Conservation (phyloP, 257 asterid genomes). For the Solanum verrucosum region DNA sequence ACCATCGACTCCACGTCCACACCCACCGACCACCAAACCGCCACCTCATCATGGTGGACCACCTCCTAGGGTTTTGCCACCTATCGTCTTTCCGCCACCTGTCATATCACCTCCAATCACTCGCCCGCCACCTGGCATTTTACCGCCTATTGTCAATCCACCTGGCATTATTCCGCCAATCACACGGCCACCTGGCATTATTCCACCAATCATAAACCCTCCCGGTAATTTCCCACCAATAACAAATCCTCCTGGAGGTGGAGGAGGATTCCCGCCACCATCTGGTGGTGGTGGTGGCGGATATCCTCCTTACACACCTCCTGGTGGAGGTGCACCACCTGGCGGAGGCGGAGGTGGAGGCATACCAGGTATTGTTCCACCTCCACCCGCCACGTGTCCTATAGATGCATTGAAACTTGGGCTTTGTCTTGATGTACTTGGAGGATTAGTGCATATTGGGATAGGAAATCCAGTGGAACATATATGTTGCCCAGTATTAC, state of each 20-base stretch:
- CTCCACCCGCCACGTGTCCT: constrained; percentile 46
- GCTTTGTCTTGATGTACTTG: constrained; percentile 80
- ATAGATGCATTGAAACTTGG: constrained; percentile 79
- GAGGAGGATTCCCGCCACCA: constrained; percentile 16
- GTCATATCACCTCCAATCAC: constrained; percentile 4
- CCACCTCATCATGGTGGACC: constrained; percentile 10
- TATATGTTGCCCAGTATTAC: constrained; percentile 78
- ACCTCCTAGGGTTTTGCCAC: constrained; percentile 16
- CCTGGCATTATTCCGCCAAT: constrained; percentile 32
- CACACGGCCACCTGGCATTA: constrained; percentile 19
- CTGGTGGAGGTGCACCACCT: neutral
- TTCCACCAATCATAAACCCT: constrained; percentile 22
- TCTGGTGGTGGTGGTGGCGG: constrained; percentile 17
- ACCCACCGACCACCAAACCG: constrained; percentile 1
- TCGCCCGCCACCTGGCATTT: constrained; percentile 19
- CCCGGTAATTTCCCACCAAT: constrained; percentile 32
- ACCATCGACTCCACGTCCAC: constrained; percentile 6
- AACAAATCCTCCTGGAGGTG: constrained; percentile 19
- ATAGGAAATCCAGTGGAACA: constrained; percentile 75
- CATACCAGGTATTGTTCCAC: constrained; percentile 19
- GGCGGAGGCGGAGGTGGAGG: constrained; percentile 27
- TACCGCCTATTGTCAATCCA: constrained; percentile 23
- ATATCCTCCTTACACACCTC: constrained; percentile 54
- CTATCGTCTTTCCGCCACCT: neutral
- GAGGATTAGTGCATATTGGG: constrained; percentile 75